A percentile compares a stretch with the other conserved stretches of the same genome.
These are phyloP conservation scores for Phialemonium atrogriseum DNA, from an alignment of 2,329 filamentous ascomycete species.

Conservation along the genomic window DNA sequence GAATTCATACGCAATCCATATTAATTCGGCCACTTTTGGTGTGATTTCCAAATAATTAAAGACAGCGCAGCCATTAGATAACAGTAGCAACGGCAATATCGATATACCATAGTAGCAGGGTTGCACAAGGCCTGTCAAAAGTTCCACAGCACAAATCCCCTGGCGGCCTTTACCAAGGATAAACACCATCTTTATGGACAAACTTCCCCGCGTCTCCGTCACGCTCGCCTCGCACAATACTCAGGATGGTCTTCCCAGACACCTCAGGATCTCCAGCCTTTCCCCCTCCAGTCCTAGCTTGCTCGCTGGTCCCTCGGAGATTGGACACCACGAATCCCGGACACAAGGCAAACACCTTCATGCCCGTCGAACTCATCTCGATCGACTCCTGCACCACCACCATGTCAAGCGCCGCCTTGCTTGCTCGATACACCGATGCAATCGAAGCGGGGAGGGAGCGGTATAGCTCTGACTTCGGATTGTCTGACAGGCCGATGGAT, in stretches of 20 bases:
- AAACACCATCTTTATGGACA: neutral
- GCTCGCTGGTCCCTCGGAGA: conserved; percentile 10
- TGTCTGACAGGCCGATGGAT: conserved; percentile 21
- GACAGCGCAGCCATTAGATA: too few relatives aligned
- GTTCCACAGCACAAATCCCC: too few relatives aligned
- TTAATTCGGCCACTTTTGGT: too few relatives aligned
- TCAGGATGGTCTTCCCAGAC: too few relatives aligned
- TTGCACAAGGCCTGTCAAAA: too few relatives aligned
- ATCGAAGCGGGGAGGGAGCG: conserved; percentile 17
- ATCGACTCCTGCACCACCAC: conserved; percentile 24
- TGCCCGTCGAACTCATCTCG: conserved; percentile 19
- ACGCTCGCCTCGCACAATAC: too few relatives aligned
- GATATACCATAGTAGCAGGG: too few relatives aligned
- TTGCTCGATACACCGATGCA: conserved; percentile 26
- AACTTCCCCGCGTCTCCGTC: too few relatives aligned
- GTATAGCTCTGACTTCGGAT: conserved; percentile 6
- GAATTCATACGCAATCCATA: too few relatives aligned
- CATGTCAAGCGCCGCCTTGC: conserved; percentile 35
- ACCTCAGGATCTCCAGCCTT: neutral
- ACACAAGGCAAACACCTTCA: conserved; percentile 26
- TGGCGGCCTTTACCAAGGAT: neutral
- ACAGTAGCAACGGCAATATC: too few relatives aligned
- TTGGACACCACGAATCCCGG: conserved; percentile 26
- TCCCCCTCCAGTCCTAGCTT: neutral
- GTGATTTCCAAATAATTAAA: too few relatives aligned